phyloP scores from a whole-genome alignment of 164 flowering plant species.

The Stephania japonica region DNA sequence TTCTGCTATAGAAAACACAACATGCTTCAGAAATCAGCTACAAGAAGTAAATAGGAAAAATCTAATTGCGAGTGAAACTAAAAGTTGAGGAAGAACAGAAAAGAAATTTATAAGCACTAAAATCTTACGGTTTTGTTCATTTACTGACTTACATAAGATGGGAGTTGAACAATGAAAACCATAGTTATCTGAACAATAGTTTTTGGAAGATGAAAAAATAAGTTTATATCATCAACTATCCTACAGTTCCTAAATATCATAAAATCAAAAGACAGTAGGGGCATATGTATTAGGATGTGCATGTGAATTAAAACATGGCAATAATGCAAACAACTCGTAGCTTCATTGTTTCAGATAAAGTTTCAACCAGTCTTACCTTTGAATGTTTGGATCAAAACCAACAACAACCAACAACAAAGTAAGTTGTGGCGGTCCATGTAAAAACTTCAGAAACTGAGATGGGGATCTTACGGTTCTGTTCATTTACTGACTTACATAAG shows the following conservation, averaged over 20 bases:
- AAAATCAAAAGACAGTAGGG: neutral
- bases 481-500: neutral
- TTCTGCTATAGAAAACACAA: neutral
- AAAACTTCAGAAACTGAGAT: conserved; percentile 38
- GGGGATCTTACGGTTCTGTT: conserved; percentile 46
- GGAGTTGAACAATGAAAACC: no score
- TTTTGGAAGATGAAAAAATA: neutral
- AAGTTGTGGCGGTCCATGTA: conserved; percentile 33
- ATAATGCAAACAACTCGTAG: neutral
- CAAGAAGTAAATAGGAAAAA: no score
- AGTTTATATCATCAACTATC: neutral
- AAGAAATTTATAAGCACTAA: neutral
- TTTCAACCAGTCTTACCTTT: conserved; percentile 25
- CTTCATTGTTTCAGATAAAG: neutral
- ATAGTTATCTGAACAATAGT: neutral
- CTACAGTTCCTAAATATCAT: neutral
- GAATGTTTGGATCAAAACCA: conserved; percentile 46
- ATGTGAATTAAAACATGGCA: neutral
- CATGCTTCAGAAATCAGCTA: neutral
- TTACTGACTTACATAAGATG: no score
- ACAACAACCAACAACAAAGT: conserved; percentile 52
- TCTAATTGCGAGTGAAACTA: neutral
- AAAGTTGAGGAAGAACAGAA: neutral
- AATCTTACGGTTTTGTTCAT: no score
- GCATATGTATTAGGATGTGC: neutral